Percentiles rank a stretch among this genome's conserved stretches.
phyloP scores from a whole-genome alignment of 2,329 filamentous ascomycete species.

The Orbilia quercus region DNA sequence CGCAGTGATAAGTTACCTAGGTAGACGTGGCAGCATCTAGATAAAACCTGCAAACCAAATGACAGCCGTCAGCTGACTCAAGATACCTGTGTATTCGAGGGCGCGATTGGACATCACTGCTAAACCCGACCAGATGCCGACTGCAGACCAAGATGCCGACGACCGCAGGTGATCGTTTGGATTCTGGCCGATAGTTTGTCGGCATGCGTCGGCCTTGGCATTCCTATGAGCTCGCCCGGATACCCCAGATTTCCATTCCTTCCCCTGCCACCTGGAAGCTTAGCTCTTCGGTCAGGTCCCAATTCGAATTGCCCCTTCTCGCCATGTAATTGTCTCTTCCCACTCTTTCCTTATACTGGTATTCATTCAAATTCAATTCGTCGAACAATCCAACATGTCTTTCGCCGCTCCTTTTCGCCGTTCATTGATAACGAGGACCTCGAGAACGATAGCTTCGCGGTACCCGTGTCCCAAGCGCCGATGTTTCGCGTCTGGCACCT shows the following conservation, averaged over 20 bases:
- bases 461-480: conserved; percentile 45
- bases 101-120: too few relatives aligned
- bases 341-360: neutral
- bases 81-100: too few relatives aligned
- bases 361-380: conserved; percentile 8
- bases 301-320: conserved; percentile 38
- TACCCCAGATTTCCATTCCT: conserved; percentile 42
- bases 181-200: conserved; percentile 9
- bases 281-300: conserved; percentile 31
- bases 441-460: conserved; percentile 38
- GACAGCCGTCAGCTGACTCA: neutral
- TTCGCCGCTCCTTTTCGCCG: conserved; percentile 51
- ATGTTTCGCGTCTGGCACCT: conserved; percentile 34
- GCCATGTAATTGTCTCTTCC: conserved; percentile 22
- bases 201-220: conserved; percentile 57
- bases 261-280: conserved; percentile 44
- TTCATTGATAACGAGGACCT: conserved; percentile 39
- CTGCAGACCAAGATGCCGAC: too few relatives aligned
- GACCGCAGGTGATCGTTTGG: neutral
- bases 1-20: conserved; percentile 1
- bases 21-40: too few relatives aligned
- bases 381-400: conserved; percentile 31
- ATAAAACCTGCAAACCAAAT: too few relatives aligned
- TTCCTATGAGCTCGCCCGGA: conserved; percentile 26
- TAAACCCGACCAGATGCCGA: too few relatives aligned